Conservation (phyloP, 352 stramenopile species). For the Hyaloperonospora brassicae region DNA sequence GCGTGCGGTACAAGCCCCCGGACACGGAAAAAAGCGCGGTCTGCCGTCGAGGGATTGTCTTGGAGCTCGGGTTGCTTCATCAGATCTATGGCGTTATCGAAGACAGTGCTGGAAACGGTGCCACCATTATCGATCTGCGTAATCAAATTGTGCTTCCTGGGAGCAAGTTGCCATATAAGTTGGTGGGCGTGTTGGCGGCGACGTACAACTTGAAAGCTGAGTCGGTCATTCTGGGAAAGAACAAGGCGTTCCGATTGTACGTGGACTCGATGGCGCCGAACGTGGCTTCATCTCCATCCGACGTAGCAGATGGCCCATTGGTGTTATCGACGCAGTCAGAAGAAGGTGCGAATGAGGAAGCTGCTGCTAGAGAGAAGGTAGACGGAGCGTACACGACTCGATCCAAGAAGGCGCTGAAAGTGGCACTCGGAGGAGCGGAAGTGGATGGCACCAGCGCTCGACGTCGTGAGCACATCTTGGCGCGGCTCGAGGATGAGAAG, state of each 20-base stretch:
- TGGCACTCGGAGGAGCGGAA: slow-evolving; percentile 44
- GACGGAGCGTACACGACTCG: slow-evolving; percentile 32
- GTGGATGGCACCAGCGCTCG: slow-evolving; percentile 51
- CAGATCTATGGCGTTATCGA: slow-evolving; percentile 74
- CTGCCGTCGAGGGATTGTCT: slow-evolving; percentile 33
- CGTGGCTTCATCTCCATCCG: slow-evolving; percentile 1
- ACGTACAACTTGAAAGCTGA: slow-evolving; percentile 70
- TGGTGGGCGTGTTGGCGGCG: slow-evolving; percentile 54
- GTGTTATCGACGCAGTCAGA: slow-evolving; percentile 4
- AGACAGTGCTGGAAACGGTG: slow-evolving; percentile 46
- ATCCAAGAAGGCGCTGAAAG: slow-evolving; percentile 49
- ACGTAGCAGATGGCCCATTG: slow-evolving; percentile 2
- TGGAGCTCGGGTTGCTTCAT: slow-evolving; percentile 56
- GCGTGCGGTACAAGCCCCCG: slow-evolving; percentile 53
- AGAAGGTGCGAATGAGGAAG: slow-evolving; percentile 5
- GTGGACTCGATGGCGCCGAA: slow-evolving; percentile 25
- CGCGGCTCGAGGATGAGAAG: slow-evolving; percentile 52
- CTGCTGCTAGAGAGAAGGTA: slow-evolving; percentile 10
- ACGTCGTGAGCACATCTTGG: slow-evolving; percentile 55
- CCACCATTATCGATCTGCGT: slow-evolving; percentile 68
- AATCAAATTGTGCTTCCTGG: slow-evolving; percentile 64
- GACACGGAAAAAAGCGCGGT: slow-evolving; percentile 6
- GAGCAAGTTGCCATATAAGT: slow-evolving; percentile 72
- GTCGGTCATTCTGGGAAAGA: slow-evolving; percentile 73
- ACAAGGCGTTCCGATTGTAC: slow-evolving; percentile 72